phyloP scores from a whole-genome alignment of 257 asterid genomes.

The Anisodus tanguticus region DNA sequence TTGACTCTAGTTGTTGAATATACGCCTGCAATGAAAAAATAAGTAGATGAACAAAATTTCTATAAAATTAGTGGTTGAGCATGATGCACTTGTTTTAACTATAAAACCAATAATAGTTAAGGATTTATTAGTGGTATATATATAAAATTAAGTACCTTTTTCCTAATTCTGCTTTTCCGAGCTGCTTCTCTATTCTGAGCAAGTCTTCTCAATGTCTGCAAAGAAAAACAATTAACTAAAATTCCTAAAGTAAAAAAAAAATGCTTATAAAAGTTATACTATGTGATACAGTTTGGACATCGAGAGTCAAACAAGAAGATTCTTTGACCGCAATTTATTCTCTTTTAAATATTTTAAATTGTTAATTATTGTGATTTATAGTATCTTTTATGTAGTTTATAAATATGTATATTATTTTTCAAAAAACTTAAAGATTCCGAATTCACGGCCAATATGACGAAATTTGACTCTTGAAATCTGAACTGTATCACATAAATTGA shows the following conservation, averaged over 20 bases:
- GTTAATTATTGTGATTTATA: too few relatives aligned
- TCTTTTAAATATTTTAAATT: too few relatives aligned
- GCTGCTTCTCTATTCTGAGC: conserved; percentile 99
- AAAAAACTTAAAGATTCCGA: too few relatives aligned
- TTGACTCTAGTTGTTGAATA: conserved; percentile 87
- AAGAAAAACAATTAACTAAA: conserved; percentile 6
- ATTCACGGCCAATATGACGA: too few relatives aligned
- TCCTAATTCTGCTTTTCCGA: conserved; percentile 88
- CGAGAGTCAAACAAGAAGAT: too few relatives aligned
- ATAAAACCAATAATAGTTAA: not conserved
- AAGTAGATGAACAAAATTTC: not conserved
- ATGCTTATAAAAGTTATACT: not conserved
- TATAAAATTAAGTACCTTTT: conserved; percentile 50
- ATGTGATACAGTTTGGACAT: too few relatives aligned
- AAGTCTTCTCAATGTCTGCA: conserved; percentile 84
- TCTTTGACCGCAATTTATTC: too few relatives aligned
- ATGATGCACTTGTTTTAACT: not conserved
- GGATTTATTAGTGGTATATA: not conserved
- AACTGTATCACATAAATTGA: too few relatives aligned
- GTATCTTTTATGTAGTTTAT: too few relatives aligned
- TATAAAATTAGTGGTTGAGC: not conserved
- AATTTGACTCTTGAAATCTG: too few relatives aligned
- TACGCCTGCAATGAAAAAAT: conserved; percentile 67
- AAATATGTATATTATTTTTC: too few relatives aligned
- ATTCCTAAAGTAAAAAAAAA: not conserved